These are phyloP conservation scores for Trichoderma semiorbis DNA, from an alignment of 2,329 filamentous ascomycete species.

Conservation along the genomic window DNA sequence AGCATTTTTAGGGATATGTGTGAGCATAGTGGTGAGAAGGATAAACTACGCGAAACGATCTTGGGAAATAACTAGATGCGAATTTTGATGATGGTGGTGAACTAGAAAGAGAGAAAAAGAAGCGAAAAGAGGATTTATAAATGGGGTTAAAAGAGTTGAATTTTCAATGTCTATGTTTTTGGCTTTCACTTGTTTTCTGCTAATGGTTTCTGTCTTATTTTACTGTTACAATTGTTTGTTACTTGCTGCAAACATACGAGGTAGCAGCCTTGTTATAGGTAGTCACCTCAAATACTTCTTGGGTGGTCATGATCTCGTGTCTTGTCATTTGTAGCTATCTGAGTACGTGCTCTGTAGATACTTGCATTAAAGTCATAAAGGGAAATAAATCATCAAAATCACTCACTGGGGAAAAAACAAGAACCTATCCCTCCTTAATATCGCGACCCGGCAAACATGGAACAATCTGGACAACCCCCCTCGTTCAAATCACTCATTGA, in stretches of 20 bases:
- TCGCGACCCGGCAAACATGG: not conserved
- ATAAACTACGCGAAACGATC: conserved; percentile 49
- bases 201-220: no score
- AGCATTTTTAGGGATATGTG: conserved; percentile 63
- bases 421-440: not conserved
- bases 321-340: conserved; percentile 1
- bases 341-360: not conserved
- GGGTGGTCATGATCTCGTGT: not conserved
- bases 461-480: not conserved
- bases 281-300: not conserved
- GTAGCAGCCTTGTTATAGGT: not conserved
- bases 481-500: not conserved
- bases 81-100: not conserved
- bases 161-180: not conserved
- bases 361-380: not conserved
- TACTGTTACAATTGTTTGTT: not conserved
- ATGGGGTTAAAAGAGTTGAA: not conserved
- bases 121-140: not conserved
- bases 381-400: not conserved
- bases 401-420: not conserved
- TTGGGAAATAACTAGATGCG: conserved; percentile 22
- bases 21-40: conserved; percentile 57
- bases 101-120: not conserved
- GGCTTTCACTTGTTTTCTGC: not conserved
- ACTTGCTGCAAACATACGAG: not conserved